Percentiles rank a stretch among this genome's conserved stretches.
Evolutionary conservation across 1,139 yeast genomes (phyloP).

Genomic region (Hansenula lynferdii): DNA sequence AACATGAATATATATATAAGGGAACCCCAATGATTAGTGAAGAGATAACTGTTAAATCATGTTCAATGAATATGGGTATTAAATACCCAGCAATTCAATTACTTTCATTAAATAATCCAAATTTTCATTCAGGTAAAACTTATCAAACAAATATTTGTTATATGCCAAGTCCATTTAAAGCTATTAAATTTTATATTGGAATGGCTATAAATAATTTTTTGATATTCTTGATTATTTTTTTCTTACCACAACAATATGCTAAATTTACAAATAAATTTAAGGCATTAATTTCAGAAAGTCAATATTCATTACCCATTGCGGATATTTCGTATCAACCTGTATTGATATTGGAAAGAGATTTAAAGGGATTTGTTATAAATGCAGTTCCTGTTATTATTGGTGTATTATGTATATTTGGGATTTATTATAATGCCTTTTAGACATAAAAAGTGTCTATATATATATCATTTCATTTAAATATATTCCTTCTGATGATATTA

Average conservation of each 20-base stretch:
- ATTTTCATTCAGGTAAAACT: slow-evolving; percentile 17
- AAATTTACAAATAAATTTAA: background rate
- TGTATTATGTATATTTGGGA: slow-evolving; percentile 11
- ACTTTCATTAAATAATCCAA: slow-evolving; percentile 59
- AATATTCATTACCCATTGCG: slow-evolving; percentile 16
- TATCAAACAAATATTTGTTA: slow-evolving; percentile 57
- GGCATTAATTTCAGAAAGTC: background rate
- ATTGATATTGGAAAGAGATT: slow-evolving; percentile 8
- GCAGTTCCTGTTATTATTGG: slow-evolving; percentile 8
- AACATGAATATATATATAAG: slow-evolving; percentile 44
- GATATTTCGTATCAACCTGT: slow-evolving; percentile 5
- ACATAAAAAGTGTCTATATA: background rate
- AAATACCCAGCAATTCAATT: slow-evolving; percentile 80
- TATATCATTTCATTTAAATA: no score
- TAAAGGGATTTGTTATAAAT: slow-evolving; percentile 8
- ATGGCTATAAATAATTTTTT: slow-evolving; percentile 15
- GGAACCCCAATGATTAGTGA: slow-evolving; percentile 36
- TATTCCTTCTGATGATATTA: no score
- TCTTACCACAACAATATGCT: slow-evolving; percentile 17
- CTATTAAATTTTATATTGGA: slow-evolving; percentile 37
- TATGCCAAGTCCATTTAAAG: slow-evolving; percentile 63
- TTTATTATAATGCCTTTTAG: slow-evolving; percentile 18
- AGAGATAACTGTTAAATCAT: slow-evolving; percentile 84
- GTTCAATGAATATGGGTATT: slow-evolving; percentile 93
- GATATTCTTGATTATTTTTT: slow-evolving; percentile 10